Conservation (phyloP, 179 eudicot species). For the Pouteria campechiana region DNA sequence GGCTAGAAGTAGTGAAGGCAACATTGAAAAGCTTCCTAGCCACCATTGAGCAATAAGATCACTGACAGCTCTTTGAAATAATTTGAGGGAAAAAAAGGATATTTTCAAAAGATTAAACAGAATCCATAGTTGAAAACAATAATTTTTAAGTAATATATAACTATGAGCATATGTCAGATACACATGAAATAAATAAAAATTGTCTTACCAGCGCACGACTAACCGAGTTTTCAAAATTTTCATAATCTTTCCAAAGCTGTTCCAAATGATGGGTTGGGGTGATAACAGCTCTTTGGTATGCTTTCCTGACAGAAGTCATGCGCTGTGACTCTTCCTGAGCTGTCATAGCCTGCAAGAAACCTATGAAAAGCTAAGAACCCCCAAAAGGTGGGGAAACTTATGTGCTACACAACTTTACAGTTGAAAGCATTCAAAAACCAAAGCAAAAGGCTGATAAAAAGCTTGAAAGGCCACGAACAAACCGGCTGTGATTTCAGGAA, state of each 20-base stretch:
- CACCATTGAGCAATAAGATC: too few relatives aligned
- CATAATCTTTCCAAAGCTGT: conserved; percentile 97
- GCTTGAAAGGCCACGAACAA: conserved; percentile 22
- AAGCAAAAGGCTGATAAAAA: not conserved
- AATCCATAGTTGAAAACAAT: too few relatives aligned
- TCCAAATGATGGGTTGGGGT: conserved; percentile 89
- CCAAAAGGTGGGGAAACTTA: too few relatives aligned
- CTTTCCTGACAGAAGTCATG: conserved; percentile 73
- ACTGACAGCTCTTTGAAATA: too few relatives aligned
- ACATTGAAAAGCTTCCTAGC: too few relatives aligned
- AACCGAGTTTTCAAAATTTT: conserved; percentile 91
- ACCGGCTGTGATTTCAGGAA: conserved; percentile 79
- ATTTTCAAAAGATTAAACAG: too few relatives aligned
- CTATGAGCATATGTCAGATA: not conserved
- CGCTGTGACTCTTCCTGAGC: conserved; percentile 85
- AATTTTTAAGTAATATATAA: not conserved
- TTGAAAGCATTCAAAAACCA: not conserved
- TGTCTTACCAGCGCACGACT: conserved; percentile 76
- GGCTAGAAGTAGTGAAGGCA: too few relatives aligned
- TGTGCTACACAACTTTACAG: too few relatives aligned
- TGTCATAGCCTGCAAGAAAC: conserved; percentile 51
- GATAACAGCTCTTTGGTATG: conserved; percentile 82
- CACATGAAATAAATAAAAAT: not conserved
- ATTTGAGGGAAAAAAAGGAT: too few relatives aligned
- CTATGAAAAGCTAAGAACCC: not conserved